A percentile compares a stretch with the other conserved stretches of the same genome.
phyloP scores from a whole-genome alignment of 192 early-diverging fungal genomes.

The Dissophora globulifera region DNA sequence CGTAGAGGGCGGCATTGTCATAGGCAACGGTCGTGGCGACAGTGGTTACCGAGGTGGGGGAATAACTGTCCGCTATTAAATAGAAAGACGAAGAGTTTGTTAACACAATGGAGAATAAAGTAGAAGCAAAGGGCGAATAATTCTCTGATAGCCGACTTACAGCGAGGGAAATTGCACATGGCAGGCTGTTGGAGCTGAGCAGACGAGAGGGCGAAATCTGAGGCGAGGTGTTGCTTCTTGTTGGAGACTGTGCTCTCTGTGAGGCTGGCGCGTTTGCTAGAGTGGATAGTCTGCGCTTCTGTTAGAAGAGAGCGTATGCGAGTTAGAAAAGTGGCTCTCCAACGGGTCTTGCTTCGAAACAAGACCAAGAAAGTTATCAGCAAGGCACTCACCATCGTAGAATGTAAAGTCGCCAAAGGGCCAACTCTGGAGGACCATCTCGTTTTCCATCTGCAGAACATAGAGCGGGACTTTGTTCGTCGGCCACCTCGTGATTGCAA shows the following conservation, averaged over 20 bases:
- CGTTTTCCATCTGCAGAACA: constrained; percentile 55
- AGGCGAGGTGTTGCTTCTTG: constrained; percentile 36
- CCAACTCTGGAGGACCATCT: constrained; percentile 56
- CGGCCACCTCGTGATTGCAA: constrained; percentile 54
- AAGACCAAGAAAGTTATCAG: constrained; percentile 1
- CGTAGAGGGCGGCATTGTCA: constrained; percentile 27
- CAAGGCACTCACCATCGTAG: constrained; percentile 35
- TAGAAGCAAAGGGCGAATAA: too few species aligned
- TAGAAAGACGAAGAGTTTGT: constrained; percentile 13
- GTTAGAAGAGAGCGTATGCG: background rate
- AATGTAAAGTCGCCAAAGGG: constrained; percentile 59
- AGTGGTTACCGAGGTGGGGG: constrained; percentile 2
- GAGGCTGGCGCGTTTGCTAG: too few species aligned
- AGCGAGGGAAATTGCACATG: constrained; percentile 12
- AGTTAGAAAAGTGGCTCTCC: too few species aligned
- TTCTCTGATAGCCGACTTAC: too few species aligned
- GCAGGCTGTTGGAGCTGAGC: too few species aligned
- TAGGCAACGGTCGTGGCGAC: constrained; percentile 8
- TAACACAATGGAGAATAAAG: too few species aligned
- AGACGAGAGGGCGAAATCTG: constrained; percentile 22
- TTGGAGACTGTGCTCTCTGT: constrained; percentile 10
- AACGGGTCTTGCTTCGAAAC: too few species aligned
- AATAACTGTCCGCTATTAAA: constrained; percentile 35
- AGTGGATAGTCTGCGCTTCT: too few species aligned
- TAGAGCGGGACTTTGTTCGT: constrained; percentile 56